Conservation (phyloP, 1,284 basidiomycete genomes). For the Fomitopsis betulina region DNA sequence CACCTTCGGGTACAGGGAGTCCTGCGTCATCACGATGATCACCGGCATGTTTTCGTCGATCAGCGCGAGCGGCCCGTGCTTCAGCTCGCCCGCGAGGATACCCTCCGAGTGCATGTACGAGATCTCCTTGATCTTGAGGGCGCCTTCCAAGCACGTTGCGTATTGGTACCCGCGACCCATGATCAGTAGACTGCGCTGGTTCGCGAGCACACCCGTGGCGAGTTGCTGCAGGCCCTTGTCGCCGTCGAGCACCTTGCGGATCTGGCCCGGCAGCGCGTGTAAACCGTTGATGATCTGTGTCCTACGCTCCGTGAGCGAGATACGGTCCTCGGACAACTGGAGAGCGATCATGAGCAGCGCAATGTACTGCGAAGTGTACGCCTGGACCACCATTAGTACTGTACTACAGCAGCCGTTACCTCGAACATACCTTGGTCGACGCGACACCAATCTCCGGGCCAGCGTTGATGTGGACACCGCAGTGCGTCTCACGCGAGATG, state of each 20-base stretch:
- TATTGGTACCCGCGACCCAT: constrained; percentile 99
- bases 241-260: constrained; percentile 82
- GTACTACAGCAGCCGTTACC: neutral
- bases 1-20: constrained; percentile 98
- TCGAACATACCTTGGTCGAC: constrained; percentile 84
- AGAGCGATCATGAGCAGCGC: constrained; percentile 98
- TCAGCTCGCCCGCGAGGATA: constrained; percentile 97
- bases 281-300: constrained; percentile 94
- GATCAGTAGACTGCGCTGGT: constrained; percentile 87
- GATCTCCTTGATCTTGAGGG: constrained; percentile 99
- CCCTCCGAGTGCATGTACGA: constrained; percentile 91
- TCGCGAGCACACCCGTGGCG: constrained; percentile 72
- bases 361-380: constrained; percentile 99
- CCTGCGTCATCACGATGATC: constrained; percentile 98
- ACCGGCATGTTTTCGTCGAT: constrained; percentile 99
- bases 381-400: constrained; percentile 41
- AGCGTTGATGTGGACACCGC: constrained; percentile 99
- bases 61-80: constrained; percentile 96
- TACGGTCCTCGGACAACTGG: constrained; percentile 95
- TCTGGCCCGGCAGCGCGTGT: constrained; percentile 86
- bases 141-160: constrained; percentile 97
- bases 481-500: constrained; percentile 97
- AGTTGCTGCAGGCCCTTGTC: constrained; percentile 83
- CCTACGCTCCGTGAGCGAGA: constrained; percentile 87
- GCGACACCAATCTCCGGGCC: constrained; percentile 99